Conservation (phyloP, 2,329 filamentous ascomycete species). For the Aspergillus sp. region DNA sequence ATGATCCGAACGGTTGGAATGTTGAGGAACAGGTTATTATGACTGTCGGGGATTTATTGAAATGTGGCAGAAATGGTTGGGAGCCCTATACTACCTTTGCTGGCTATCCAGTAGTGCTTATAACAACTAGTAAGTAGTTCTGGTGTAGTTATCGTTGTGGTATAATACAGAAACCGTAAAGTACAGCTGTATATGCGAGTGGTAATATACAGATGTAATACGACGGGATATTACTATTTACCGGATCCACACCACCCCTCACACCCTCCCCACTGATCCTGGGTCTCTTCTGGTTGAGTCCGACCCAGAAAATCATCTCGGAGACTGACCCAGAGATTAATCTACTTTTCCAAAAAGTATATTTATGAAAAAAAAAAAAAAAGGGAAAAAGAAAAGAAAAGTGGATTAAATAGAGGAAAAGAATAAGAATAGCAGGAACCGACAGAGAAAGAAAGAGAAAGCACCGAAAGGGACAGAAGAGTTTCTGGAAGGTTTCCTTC, state of each 20-base stretch:
- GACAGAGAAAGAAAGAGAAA: constrained; percentile 3
- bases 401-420: background rate
- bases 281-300: constrained; percentile 16
- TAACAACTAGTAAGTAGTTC: background rate
- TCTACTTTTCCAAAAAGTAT: background rate
- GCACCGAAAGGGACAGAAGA: constrained; percentile 2
- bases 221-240: constrained; percentile 6
- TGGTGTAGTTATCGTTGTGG: background rate
- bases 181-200: background rate
- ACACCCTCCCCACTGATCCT: constrained; percentile 20
- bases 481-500: constrained; percentile 15
- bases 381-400: constrained; percentile 3
- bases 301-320: constrained; percentile 26
- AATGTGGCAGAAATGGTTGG: background rate
- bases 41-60: background rate
- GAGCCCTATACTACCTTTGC: background rate
- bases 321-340: constrained; percentile 7
- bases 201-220: constrained; percentile 1
- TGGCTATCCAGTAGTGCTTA: background rate
- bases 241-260: constrained; percentile 16
- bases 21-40: background rate
- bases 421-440: background rate
- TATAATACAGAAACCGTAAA: constrained; percentile 8
- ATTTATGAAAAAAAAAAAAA: constrained; percentile 7
- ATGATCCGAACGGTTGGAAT: background rate